Evolutionary conservation across 495 filamentous ascomycete species (phyloP), one percentile per base, ranked within the genome.

Genomic region (Trichoderma reesei): DNA sequence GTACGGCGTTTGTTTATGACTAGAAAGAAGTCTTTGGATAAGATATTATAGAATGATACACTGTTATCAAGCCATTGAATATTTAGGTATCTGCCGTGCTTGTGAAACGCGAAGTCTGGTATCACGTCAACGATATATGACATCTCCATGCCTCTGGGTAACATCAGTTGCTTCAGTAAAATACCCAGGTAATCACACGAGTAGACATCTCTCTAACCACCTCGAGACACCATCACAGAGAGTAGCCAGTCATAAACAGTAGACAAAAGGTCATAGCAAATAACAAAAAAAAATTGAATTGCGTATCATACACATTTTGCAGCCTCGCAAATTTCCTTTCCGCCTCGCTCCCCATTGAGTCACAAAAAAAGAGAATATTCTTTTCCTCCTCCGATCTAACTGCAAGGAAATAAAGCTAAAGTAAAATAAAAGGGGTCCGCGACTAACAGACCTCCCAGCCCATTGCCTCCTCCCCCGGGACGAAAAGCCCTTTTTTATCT

Each of bases 341-440:
- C 26, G 51, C 51, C 11, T 34, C 51, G 34, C 51, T 56, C 18
- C 51, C 51, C 16, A 26, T 0, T 26, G 26, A 26, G 26, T 26
- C 44, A 16, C n/a, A 48, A 14, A 34, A 56, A 56, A 34, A 56
- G 66, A 63, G 60, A 64, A 42, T 41, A 39, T 38, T 9, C 63
- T 31, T 56, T 61, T 63, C 59, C 62, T 36, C 63, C 60, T 65
- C 61, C 65, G 62, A 61, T 63, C 41, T 61, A 38, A 18, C 51
- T 14, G 18, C n/a, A 48, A 48, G 8, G 44, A 18, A 63, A 61
- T 11, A 26, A 26, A 36, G 26, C 11, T 6, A 39, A 39, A 39
- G 11, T 11, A 39, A 14, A 16, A 11, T 14, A 56, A 31, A 34
- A 34, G 34, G 34, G 34, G 26, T 34, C 51, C 51, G 51, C 34